These are phyloP conservation scores for Trebouxia sp. DNA, from an alignment of 139 green algal genomes.

Conservation along the genomic window DNA sequence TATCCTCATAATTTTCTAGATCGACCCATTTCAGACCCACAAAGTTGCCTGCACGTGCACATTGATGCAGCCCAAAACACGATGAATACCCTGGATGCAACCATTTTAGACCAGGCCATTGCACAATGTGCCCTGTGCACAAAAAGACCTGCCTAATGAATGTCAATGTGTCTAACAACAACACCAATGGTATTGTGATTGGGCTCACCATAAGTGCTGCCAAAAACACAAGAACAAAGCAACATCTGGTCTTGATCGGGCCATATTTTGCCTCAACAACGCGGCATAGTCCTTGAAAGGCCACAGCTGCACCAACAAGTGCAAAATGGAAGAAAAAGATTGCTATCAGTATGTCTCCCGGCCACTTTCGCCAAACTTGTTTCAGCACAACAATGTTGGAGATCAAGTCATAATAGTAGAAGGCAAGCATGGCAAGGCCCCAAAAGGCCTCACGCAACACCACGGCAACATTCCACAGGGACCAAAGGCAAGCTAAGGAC, in stretches of 20 bases:
- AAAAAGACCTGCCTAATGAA: neutral
- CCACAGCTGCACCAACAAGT: neutral
- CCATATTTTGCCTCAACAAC: neutral
- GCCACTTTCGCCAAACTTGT: neutral
- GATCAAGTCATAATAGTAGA: neutral
- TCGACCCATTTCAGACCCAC: neutral
- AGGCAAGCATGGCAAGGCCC: neutral
- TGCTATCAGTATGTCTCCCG: neutral
- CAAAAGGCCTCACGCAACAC: neutral
- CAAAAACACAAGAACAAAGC: neutral
- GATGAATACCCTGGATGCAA: neutral
- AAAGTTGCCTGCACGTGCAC: neutral
- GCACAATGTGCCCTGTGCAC: neutral
- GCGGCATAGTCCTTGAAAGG: neutral
- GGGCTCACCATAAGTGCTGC: neutral
- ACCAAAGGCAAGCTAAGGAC: neutral
- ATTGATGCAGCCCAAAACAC: neutral
- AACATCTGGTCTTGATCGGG: no score
- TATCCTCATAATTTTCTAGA: neutral
- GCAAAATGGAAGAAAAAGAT: constrained; percentile 10
- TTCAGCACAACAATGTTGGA: neutral
- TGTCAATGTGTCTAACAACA: neutral
- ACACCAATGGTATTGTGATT: neutral
- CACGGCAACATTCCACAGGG: neutral
- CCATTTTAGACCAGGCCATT: neutral